Evolutionary conservation across 164 flowering plant species (phyloP).

Genomic region (Cinnamomum micranthum): DNA sequence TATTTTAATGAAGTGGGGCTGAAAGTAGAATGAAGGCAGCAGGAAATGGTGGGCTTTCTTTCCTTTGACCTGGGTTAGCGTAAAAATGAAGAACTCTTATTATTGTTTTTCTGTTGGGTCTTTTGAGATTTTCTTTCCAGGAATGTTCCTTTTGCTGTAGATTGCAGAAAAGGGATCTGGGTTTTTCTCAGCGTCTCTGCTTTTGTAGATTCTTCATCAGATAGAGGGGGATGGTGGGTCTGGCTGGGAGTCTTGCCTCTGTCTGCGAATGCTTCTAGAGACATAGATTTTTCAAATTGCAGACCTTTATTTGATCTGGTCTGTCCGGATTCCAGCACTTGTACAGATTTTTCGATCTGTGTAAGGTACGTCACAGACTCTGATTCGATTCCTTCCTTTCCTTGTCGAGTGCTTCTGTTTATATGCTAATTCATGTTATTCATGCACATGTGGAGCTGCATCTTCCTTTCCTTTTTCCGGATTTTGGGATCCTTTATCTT

Average conservation of each 20-base stretch:
- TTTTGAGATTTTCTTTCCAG: slow-evolving; percentile 3
- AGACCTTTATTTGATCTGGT: slow-evolving; percentile 37
- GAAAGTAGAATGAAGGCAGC: slow-evolving; percentile 4
- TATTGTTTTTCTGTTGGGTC: neutral
- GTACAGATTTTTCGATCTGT: slow-evolving; percentile 24
- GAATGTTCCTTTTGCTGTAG: slow-evolving; percentile 8
- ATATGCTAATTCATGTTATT: slow-evolving; percentile 11
- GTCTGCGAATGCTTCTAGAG: slow-evolving; percentile 7
- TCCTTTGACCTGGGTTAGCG: slow-evolving; percentile 23
- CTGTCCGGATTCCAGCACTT: slow-evolving; percentile 22
- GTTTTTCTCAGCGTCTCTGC: slow-evolving; percentile 8
- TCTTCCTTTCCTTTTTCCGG: slow-evolving; percentile 17
- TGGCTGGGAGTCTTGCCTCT: slow-evolving; percentile 10
- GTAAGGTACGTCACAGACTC: slow-evolving; percentile 35
- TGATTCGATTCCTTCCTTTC: slow-evolving; percentile 12
- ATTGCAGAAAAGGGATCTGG: slow-evolving; percentile 11
- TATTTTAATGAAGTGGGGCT: neutral
- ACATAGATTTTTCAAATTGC: neutral
- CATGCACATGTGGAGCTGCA: slow-evolving; percentile 31
- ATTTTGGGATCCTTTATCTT: neutral
- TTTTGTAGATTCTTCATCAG: slow-evolving; percentile 14
- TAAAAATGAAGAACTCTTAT: slow-evolving; percentile 18
- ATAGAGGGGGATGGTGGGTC: slow-evolving; percentile 8
- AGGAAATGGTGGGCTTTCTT: slow-evolving; percentile 8
- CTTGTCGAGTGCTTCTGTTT: slow-evolving; percentile 11